Percentiles rank a stretch among this genome's conserved stretches.
phyloP scores from a whole-genome alignment of 306 rosid species.

The Citrullus amarus region DNA sequence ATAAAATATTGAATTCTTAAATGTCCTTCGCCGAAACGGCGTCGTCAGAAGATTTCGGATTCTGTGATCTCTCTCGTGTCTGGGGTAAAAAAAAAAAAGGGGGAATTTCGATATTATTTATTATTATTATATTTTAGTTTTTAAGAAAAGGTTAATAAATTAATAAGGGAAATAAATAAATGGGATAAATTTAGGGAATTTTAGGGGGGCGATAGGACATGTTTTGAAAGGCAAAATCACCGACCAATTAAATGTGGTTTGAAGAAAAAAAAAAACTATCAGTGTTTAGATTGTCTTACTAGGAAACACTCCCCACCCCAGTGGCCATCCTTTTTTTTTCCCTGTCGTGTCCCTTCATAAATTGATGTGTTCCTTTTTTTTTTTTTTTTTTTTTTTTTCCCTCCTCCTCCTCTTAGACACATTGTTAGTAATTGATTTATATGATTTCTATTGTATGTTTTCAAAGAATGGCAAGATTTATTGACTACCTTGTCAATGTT shows the following conservation, averaged over 20 bases:
- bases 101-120: background rate
- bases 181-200: background rate
- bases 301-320: background rate
- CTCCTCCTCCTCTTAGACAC: no score
- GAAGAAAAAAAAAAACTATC: background rate
- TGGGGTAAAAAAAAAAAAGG: background rate
- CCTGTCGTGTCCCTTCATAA: background rate
- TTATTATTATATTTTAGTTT: no score
- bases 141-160: no score
- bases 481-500: no score
- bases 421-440: no score
- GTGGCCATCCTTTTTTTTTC: background rate
- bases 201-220: background rate
- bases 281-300: background rate
- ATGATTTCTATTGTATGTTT: no score
- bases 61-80: background rate
- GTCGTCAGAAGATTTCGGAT: background rate
- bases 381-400: no score
- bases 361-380: background rate
- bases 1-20: background rate
- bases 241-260: slow-evolving; percentile 11
- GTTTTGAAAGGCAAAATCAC: background rate
- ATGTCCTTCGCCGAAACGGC: background rate
- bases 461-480: no score
- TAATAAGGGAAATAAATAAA: background rate